Evolutionary conservation across 2,329 filamentous ascomycete genomes (phyloP), one percentile per base, ranked within the genome.

Genomic region (Fonsecaea multimorphosa): DNA sequence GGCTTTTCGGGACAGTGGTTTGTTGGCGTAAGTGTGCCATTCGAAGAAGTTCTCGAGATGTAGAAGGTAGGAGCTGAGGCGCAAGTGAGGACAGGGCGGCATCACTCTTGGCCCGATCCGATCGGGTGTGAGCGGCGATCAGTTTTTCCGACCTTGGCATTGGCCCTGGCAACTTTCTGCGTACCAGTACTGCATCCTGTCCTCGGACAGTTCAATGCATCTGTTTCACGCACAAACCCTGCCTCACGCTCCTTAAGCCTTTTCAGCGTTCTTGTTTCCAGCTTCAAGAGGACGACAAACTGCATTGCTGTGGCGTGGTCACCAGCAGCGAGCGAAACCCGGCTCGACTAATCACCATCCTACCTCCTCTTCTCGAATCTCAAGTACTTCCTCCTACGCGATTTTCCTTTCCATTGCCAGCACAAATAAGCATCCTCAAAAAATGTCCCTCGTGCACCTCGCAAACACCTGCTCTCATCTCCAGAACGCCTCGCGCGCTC

Each of bases 401-500:
- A 12, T 49, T 12, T 24, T 14, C 44, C 1, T 12, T 24, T 16
- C 11, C 19, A 12, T 12, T 24, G 19, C 3, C 19, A 24, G 9
- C 19, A 49, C 44, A 12, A 49, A n/a, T n/a, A 2, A 49, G 6
- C 38, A 19, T 29, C 27, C 27, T 19, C 56, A 9, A 34, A 67
- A 58, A 32, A 91, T 92, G 89, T 91, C 89, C 73, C 85, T 97
- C 79, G 83, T 86, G 76, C 87, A 89, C 79, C 85, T 96, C 70
- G 85, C 87, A 73, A 83, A 94, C 82, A 87, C 93, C 80, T 96
- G 91, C 84, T 93, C 92, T 71, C 93, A 97, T 82, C 85, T 97
- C 64, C 91, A 95, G 78, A 97, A 97, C 83, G 91, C 91, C 71
- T 90, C 90, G 63, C 88, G 88, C 74, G 92, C 91, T n/a, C 88